phyloP scores from a whole-genome alignment of 306 rosid species.

The Lathyrus aphaca region DNA sequence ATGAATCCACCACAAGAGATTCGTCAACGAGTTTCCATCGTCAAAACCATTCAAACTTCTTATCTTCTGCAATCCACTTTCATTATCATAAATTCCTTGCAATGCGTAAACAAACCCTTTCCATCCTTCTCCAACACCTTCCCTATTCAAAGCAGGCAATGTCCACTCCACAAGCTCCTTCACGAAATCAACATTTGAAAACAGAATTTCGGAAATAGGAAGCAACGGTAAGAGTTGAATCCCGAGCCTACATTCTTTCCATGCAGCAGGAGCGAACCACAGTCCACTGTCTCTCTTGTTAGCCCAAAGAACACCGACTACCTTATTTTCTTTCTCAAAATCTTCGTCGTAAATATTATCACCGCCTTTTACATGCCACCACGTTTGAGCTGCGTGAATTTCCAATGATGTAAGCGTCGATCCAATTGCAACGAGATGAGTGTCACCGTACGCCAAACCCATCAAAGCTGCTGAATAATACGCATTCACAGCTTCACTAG shows the following conservation, averaged over 20 bases:
- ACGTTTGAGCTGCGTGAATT: constrained; percentile 73
- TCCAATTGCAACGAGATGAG: constrained; percentile 67
- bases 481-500: constrained; percentile 85
- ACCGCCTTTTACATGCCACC: constrained; percentile 81
- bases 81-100: constrained; percentile 64
- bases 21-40: constrained; percentile 74
- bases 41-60: constrained; percentile 63
- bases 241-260: constrained; percentile 81
- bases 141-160: constrained; percentile 64
- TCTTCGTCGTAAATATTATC: constrained; percentile 50
- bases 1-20: constrained; percentile 91
- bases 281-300: constrained; percentile 80
- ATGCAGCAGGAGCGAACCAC: constrained; percentile 84
- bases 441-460: constrained; percentile 82
- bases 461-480: constrained; percentile 85
- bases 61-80: constrained; percentile 53
- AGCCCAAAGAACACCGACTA: constrained; percentile 86
- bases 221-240: constrained; percentile 75
- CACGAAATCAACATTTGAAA: constrained; percentile 49
- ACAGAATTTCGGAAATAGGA: constrained; percentile 46
- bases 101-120: constrained; percentile 79
- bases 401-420: constrained; percentile 72
- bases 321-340: constrained; percentile 59
- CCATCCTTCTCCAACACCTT: constrained; percentile 74
- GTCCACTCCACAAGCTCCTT: constrained; percentile 83